A percentile compares a stretch with the other conserved stretches of the same genome.
Conservation (phyloP, 768 basidiomycete species). For the Tubosaeta brunneosetosa region DNA sequence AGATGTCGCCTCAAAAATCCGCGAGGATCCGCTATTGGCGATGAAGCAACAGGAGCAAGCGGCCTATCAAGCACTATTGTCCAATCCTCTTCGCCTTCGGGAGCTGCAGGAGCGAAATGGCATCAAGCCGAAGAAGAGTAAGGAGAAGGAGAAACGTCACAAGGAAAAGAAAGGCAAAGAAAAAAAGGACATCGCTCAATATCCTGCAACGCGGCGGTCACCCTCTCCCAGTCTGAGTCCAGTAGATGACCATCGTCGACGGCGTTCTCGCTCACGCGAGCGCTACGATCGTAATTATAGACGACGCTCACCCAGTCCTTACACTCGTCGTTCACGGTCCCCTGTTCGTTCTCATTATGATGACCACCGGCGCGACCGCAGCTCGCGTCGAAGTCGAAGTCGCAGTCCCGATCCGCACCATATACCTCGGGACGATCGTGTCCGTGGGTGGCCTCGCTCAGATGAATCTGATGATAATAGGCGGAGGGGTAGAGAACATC, state of each 20-base stretch:
- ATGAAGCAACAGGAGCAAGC: constrained; percentile 98
- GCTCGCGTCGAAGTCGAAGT: constrained; percentile 25
- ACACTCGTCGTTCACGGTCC: constrained; percentile 45
- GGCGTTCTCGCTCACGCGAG: constrained; percentile 31
- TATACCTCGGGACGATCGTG: constrained; percentile 16
- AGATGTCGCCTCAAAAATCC: constrained; percentile 88
- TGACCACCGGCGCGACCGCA: constrained; percentile 19
- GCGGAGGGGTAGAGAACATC: constrained; percentile 25
- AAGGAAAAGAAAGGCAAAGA: constrained; percentile 40
- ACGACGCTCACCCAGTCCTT: constrained; percentile 43
- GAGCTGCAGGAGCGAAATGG: constrained; percentile 79
- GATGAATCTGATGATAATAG: constrained; percentile 48
- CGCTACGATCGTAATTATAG: constrained; percentile 25
- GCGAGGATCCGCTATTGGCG: constrained; percentile 94
- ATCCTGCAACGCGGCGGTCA: constrained; percentile 27
- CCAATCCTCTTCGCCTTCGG: constrained; percentile 79
- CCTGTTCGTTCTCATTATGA: constrained; percentile 28
- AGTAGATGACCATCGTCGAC: constrained; percentile 19
- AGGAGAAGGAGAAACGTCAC: constrained; percentile 51
- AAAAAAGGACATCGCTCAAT: constrained; percentile 25
- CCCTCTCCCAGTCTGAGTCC: constrained; percentile 33
- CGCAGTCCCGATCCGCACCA: constrained; percentile 26
- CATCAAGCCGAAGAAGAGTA: constrained; percentile 76
- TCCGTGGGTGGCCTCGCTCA: constrained; percentile 45
- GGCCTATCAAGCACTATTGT: constrained; percentile 79